These are phyloP conservation scores for Bisporella sp. DNA, from an alignment of 2,329 filamentous ascomycete species.

Conservation along the genomic window DNA sequence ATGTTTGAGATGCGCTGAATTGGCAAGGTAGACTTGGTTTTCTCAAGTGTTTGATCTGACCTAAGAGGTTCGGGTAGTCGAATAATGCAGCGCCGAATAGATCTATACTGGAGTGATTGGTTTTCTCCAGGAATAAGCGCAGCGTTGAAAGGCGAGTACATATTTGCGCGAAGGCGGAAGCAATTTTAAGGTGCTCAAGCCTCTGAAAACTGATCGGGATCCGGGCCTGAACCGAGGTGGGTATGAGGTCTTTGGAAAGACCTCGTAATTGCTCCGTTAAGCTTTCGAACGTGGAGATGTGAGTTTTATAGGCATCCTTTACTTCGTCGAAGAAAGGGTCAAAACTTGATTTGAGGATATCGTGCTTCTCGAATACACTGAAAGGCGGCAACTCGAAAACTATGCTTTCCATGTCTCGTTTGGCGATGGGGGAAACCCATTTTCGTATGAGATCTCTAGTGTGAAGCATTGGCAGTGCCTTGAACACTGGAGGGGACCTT, in stretches of 20 bases:
- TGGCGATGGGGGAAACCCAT: background rate
- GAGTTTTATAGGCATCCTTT: background rate
- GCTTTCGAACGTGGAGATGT: background rate
- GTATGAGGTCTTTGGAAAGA: background rate
- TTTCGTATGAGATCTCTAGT: slow-evolving; percentile 1
- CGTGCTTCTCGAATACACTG: background rate
- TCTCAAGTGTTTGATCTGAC: background rate
- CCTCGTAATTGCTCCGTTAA: background rate
- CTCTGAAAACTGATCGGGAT: background rate
- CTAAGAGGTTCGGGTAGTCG: slow-evolving; percentile 1
- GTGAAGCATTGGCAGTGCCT: slow-evolving; percentile 1
- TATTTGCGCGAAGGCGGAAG: background rate
- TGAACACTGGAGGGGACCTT: slow-evolving; percentile 1
- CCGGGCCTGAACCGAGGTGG: background rate
- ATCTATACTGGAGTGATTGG: background rate
- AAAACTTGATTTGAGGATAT: background rate
- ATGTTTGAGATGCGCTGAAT: background rate
- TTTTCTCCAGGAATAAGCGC: background rate
- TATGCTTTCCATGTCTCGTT: background rate
- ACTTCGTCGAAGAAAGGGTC: slow-evolving; percentile 1
- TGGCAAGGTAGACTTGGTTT: background rate
- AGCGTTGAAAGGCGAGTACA: background rate
- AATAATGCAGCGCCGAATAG: slow-evolving; percentile 1
- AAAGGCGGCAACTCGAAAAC: slow-evolving; percentile 1
- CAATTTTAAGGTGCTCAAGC: slow-evolving; percentile 1